Base-by-base conservation (phyloP, 768 basidiomycete genomes). In the Amylocystis lapponica region DNA sequence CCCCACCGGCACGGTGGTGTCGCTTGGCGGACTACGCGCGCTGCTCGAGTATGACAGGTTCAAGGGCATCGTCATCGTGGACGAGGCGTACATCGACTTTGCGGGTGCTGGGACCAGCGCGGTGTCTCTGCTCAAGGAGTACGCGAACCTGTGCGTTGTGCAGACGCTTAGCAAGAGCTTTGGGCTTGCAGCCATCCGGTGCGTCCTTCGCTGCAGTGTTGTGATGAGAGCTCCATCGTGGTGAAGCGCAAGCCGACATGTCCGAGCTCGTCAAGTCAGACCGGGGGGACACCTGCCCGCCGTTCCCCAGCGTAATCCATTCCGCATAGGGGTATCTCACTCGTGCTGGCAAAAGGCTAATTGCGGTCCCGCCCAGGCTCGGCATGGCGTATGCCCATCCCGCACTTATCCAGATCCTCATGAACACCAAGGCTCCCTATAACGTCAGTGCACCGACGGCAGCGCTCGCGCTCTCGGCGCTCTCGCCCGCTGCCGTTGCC, bases 31-130 rank as follows among this genome's bases (percentile, higher is more conserved):
- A 11, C 70, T 98, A 46, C 74, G 78, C 1, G 56, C 73, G 9
- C 63, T 98, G 13, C 68, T 95, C 20, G 82, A 92, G 23, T 87
- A 87, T 62, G 73, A 80, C 8, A 69, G 71, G 0, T 98, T 88
- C 76, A 89, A 82, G 52, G 96, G 96, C 7, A 80, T 99, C 48
- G 83, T 97, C 29, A 75, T 95, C 22, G 83, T 98, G 5, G 96
- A 99, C 57, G 96, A 99, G 62, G 96, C 96, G 0, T 98, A 99
- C 65, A 86, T 98, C 59, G 96, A 99, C 62, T 99, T 98, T 55
- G 79, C 86, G 0, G 73, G 72, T 0, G 60, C 70, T 8, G 71
- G 69, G 14, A 64, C 72, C 22, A 86, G 82, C 32, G 87, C 90
- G 0, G 79, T 74, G 12, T 67, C 74, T 3, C 69, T 98, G 20